These are phyloP conservation scores for Coemansia sp. DNA, from an alignment of 192 early-diverging fungal species.

Conservation along the genomic window DNA sequence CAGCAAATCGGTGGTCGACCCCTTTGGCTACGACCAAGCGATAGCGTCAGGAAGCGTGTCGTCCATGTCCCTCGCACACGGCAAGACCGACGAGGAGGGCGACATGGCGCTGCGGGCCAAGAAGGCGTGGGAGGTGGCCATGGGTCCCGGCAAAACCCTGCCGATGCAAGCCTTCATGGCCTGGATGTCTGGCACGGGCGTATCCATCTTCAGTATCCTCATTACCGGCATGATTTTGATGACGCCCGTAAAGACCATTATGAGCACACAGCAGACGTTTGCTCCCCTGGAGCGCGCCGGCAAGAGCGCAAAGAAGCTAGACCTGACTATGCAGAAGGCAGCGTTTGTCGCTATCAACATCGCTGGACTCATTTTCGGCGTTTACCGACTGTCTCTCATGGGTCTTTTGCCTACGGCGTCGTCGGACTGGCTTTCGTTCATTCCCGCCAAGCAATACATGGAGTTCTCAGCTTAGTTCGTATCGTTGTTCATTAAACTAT, in stretches of 20 bases:
- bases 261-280: conserved; percentile 71
- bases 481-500: not conserved
- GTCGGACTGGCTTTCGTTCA: conserved; percentile 95
- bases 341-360: conserved; percentile 82
- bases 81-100: conserved; percentile 14
- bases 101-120: conserved; percentile 53
- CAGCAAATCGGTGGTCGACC: conserved; percentile 17
- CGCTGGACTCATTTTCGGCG: conserved; percentile 74
- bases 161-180: conserved; percentile 99
- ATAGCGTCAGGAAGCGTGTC: conserved; percentile 17
- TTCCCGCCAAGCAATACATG: conserved; percentile 61
- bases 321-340: conserved; percentile 74
- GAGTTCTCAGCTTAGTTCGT: conserved; percentile 26
- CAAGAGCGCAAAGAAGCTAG: conserved; percentile 37
- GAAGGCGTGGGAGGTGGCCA: conserved; percentile 97
- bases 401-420: conserved; percentile 90
- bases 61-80: not conserved
- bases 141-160: conserved; percentile 83
- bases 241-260: conserved; percentile 75
- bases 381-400: conserved; percentile 92
- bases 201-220: conserved; percentile 95
- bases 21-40: conserved; percentile 28
- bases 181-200: conserved; percentile 95
- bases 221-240: conserved; percentile 95
- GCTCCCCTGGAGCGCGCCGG: conserved; percentile 68